Base-by-base conservation (phyloP, 1,139 yeast species). In the Pichia sp. region DNA sequence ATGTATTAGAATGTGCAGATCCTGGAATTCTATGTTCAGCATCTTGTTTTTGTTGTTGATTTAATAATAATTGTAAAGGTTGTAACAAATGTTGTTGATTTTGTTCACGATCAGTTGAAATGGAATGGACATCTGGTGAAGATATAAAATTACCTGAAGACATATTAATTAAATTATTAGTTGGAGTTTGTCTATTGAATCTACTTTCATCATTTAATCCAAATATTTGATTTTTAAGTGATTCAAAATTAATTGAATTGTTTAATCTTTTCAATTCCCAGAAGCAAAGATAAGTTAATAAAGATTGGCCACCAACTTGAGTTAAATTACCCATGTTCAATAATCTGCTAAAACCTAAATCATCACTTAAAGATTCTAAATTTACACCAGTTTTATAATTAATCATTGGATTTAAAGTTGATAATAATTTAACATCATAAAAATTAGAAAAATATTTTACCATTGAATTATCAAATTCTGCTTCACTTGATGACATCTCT, bases 361-460 rank as follows among this genome's bases (percentile, higher is more conserved):
- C 79, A 43, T 74, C 79, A 6, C 78, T 78, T 34, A 74, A 56
- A 51, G 62, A 59, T 57, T 72, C 63, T 52, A 66, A 53, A 5
- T 59, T 50, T 35, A 56, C 40, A 36, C 59, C 50, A 42, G 54
- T 47, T 37, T 51, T 50, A 35, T 44, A 50, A 45, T 42, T 58
- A 22, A 47, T 45, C 13, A 51, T 21, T 11, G 45, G 38, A 57
- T 49, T 60, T 50, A 47, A 60, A 33, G 77, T 61, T 40, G 93
- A 82, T 38, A 91, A 71, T 49, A 78, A 74, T 61, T 91, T 91
- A 56, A 91, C 75, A 60, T 91, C 98, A 62, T 77, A 88, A 40
- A 85, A 76, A 45, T 75, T 78, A 18, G 96, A 96, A 68, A 91
- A 86, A 59, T 76, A 87, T 45, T 77, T 70, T 35, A 71, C 64